Conservation (phyloP, 768 basidiomycete genomes). For the Rhodocollybia butyracea region DNA sequence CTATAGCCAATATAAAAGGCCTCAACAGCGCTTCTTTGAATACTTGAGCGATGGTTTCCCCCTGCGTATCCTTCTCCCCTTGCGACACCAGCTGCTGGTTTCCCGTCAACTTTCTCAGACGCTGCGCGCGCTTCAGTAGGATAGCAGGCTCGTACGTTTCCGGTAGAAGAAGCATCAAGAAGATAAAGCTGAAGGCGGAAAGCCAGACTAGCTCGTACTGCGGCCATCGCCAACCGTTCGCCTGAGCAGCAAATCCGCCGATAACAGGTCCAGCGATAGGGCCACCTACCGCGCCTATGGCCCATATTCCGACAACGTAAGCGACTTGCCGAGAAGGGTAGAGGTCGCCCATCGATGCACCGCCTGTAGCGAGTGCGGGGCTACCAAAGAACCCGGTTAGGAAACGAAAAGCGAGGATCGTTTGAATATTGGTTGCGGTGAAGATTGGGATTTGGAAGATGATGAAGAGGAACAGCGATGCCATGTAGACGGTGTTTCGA, state of each 20-base stretch:
- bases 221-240: constrained; percentile 30
- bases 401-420: constrained; percentile 30
- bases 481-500: constrained; percentile 29
- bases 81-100: constrained; percentile 23
- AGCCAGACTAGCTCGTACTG: constrained; percentile 32
- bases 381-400: constrained; percentile 30
- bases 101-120: constrained; percentile 26
- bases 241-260: constrained; percentile 29
- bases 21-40: constrained; percentile 24
- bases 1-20: constrained; percentile 26
- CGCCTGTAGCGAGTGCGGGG: constrained; percentile 28
- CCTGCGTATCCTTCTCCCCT: constrained; percentile 5
- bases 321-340: constrained; percentile 20
- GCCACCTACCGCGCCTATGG: constrained; percentile 17
- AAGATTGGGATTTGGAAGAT: constrained; percentile 31
- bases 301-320: constrained; percentile 24
- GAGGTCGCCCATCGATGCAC: constrained; percentile 23
- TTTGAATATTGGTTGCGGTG: constrained; percentile 25
- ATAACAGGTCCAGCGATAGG: constrained; percentile 29
- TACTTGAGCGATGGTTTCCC: neutral
- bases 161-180: constrained; percentile 26
- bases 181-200: constrained; percentile 19
- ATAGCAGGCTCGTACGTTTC: constrained; percentile 26
- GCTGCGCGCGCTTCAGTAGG: constrained; percentile 25
- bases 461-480: constrained; percentile 27